Conservation (phyloP, 208 protist genomes). For the Spongospora subterranea region DNA sequence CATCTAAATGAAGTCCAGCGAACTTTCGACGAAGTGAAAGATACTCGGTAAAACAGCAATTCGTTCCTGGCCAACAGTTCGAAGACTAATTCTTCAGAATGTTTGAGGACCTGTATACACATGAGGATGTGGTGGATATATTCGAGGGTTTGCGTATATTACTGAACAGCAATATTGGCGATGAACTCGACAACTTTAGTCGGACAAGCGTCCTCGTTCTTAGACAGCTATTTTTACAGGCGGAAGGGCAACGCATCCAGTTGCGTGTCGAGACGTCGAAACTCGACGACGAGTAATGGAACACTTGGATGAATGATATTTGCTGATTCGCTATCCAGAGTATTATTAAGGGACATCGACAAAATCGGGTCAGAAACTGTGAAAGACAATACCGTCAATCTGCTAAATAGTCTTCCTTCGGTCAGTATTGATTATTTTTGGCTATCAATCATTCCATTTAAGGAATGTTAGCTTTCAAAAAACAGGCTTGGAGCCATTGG, state of each 20-base stretch:
- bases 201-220: slow-evolving; percentile 18
- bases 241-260: slow-evolving; percentile 35
- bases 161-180: slow-evolving; percentile 22
- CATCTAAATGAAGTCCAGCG: slow-evolving; percentile 26
- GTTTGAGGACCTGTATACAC: slow-evolving; percentile 37
- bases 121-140: slow-evolving; percentile 35
- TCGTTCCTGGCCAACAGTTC: background rate
- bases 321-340: background rate
- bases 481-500: background rate
- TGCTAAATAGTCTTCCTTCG: background rate
- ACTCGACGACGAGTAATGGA: slow-evolving; percentile 28
- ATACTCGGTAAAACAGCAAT: background rate
- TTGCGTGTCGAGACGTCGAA: slow-evolving; percentile 27
- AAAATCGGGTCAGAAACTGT: background rate
- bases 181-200: slow-evolving; percentile 33
- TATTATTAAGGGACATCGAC: slow-evolving; percentile 37
- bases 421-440: background rate
- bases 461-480: slow-evolving; percentile 19
- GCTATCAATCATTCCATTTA: background rate
- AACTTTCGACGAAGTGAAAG: slow-evolving; percentile 50
- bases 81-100: background rate
- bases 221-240: slow-evolving; percentile 49
- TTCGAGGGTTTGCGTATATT: background rate
- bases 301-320: background rate
- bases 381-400: background rate